Evolutionary conservation across 2,329 filamentous ascomycete species (phyloP).

Genomic region (Diaporthe vaccinii): DNA sequence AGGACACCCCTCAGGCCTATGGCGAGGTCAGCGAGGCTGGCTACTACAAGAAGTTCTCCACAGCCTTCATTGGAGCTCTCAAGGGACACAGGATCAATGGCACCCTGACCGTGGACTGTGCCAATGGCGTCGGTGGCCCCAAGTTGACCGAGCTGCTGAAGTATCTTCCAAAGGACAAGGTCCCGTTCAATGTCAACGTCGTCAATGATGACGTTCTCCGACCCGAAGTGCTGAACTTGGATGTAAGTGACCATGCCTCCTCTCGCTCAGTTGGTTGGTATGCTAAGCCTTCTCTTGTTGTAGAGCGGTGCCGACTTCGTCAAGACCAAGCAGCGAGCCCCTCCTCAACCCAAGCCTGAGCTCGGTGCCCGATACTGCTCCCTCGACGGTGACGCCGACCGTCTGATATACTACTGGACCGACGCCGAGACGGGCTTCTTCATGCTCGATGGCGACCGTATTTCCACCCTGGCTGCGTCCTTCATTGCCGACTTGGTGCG

Average conservation of each 20-base stretch:
- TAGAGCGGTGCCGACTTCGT: constrained; percentile 96
- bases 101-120: constrained; percentile 88
- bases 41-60: constrained; percentile 93
- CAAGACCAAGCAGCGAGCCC: constrained; percentile 95
- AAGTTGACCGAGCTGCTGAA: constrained; percentile 91
- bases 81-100: constrained; percentile 81
- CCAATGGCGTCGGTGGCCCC: constrained; percentile 95
- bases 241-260: constrained; percentile 66
- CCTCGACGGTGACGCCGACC: constrained; percentile 94
- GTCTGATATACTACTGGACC: constrained; percentile 94
- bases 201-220: constrained; percentile 95
- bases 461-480: constrained; percentile 91
- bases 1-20: constrained; percentile 88
- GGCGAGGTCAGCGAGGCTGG: constrained; percentile 90
- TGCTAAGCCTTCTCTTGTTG: constrained; percentile 41
- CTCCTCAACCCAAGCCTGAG: constrained; percentile 83
- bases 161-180: constrained; percentile 78
- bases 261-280: not conserved
- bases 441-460: constrained; percentile 95
- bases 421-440: constrained; percentile 87
- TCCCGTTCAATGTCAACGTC: constrained; percentile 84
- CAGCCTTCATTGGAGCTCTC: constrained; percentile 88
- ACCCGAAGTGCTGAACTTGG: constrained; percentile 88
- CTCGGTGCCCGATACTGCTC: constrained; percentile 87
- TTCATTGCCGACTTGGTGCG: constrained; percentile 92